Evolutionary conservation across 257 asterid genomes (phyloP), one percentile per base, ranked within the genome.

Genomic region (Solanum acaule): DNA sequence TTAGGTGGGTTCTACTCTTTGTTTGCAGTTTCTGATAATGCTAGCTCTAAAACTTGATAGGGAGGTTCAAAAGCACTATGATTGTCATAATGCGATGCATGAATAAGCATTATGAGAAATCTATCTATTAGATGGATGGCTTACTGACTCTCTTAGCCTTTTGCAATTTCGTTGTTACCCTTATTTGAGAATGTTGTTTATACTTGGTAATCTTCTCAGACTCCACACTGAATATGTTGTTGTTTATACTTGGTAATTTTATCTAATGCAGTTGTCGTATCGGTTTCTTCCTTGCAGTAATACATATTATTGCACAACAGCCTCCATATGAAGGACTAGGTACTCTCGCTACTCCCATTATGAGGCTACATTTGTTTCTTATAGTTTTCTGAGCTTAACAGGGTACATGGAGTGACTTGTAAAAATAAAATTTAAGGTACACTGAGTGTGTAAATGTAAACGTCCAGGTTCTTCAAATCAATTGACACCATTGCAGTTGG

Each of bases 401-500:
- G 22, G 42, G 29, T 29, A 20, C 70, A 29, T 14, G 10, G 27
- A 29, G 40, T 82, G 42, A 52, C 12, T 82, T 29, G 37, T 46
- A 81, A 46, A 81, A 29, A 29, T 44, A 79, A 29, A 81, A 44
- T 78, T 25, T 4, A 49, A 82, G 70, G 70, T 18, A 49, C 20
- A 29, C 70, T 82, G 70, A 44, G 70, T 29, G 70, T 29, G 42
- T 82, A 46, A 82, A 82, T 72, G 65, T 40, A 91, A 86, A 88
- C 83, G 87, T 88, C 35, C 90, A 97, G 99, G 99, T 87, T 89
- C 94, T 16, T 90, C 94, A 86, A 94, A 90, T 91, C 98, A 91
- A 71, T 90, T 96, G 93, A 97, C 99, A 63, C 99, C 99, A 18
- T 92, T 97, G 89, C 98, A 95, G 89, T 87, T 97, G 93, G 99